Percentiles rank a stretch among this genome's conserved stretches.
Evolutionary conservation across 805 yeast species (phyloP).

Genomic region (Starmerella stigmatis): DNA sequence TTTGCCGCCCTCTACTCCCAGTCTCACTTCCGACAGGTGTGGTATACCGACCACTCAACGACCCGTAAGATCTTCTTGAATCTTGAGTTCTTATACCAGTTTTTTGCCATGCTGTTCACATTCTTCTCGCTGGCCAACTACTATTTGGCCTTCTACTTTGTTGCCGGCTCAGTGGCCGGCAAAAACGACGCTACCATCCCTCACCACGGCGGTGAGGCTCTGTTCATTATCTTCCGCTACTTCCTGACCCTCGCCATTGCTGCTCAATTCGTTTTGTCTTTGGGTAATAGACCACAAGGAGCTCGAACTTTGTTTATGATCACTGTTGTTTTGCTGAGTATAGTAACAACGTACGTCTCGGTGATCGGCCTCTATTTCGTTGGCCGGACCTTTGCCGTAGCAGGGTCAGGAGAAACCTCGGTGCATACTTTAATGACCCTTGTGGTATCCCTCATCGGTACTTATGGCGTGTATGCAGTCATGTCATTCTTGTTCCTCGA

Average conservation of each 20-base stretch:
- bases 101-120: constrained; percentile 66
- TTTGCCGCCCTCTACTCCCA: constrained; percentile 92
- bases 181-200: constrained; percentile 33
- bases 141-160: constrained; percentile 81
- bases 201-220: constrained; percentile 67
- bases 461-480: constrained; percentile 78
- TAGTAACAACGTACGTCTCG: constrained; percentile 74
- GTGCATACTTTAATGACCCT: constrained; percentile 50
- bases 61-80: constrained; percentile 73
- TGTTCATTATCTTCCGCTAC: constrained; percentile 79
- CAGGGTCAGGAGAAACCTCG: constrained; percentile 22
- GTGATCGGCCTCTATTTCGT: constrained; percentile 77
- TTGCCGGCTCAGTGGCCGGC: constrained; percentile 71
- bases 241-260: constrained; percentile 71
- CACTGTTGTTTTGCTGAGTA: constrained; percentile 59
- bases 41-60: constrained; percentile 78
- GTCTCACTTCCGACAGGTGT: constrained; percentile 72
- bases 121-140: constrained; percentile 90
- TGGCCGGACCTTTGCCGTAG: constrained; percentile 40
- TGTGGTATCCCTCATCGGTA: constrained; percentile 73
- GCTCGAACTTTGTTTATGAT: constrained; percentile 67
- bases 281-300: constrained; percentile 98
- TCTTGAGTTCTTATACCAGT: constrained; percentile 81
- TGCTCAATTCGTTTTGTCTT: constrained; percentile 81
- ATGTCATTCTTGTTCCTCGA: constrained; percentile 80